These are phyloP conservation scores for Coemansia umbellata DNA, from an alignment of 192 early-diverging fungal genomes.

Conservation along the genomic window DNA sequence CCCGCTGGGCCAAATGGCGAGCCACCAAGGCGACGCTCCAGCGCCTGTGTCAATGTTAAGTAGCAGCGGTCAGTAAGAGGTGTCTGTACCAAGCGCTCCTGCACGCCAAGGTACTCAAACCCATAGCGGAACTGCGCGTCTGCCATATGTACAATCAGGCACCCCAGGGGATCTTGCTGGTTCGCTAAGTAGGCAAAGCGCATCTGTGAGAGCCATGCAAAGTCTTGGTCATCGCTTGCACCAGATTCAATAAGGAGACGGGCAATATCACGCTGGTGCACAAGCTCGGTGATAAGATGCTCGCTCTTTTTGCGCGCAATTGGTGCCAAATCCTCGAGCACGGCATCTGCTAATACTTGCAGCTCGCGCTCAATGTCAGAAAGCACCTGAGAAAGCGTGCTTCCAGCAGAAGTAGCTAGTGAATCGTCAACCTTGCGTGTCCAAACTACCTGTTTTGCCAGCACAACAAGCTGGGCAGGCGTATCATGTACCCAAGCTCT, in stretches of 20 bases:
- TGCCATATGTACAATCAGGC: slow-evolving; percentile 84
- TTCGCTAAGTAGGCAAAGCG: slow-evolving; percentile 82
- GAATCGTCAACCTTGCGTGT: slow-evolving; percentile 82
- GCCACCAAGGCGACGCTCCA: slow-evolving; percentile 89
- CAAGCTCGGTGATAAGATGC: slow-evolving; percentile 97
- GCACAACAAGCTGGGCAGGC: slow-evolving; percentile 90
- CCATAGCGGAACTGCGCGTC: slow-evolving; percentile 94
- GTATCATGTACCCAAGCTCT: slow-evolving; percentile 82
- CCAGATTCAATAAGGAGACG: slow-evolving; percentile 58
- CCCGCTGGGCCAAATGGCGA: slow-evolving; percentile 98
- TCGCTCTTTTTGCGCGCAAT: slow-evolving; percentile 94
- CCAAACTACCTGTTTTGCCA: slow-evolving; percentile 89
- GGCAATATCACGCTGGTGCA: slow-evolving; percentile 95
- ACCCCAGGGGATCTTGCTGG: slow-evolving; percentile 61
- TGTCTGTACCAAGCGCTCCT: slow-evolving; percentile 97
- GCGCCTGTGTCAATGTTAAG: slow-evolving; percentile 95
- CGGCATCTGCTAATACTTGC: slow-evolving; percentile 86
- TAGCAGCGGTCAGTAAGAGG: slow-evolving; percentile 99
- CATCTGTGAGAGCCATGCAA: slow-evolving; percentile 95
- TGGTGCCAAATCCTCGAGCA: slow-evolving; percentile 78
- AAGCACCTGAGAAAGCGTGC: slow-evolving; percentile 56
- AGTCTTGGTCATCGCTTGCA: slow-evolving; percentile 65
- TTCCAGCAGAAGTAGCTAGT: slow-evolving; percentile 33
- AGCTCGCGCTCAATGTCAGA: slow-evolving; percentile 66
- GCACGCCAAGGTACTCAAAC: slow-evolving; percentile 96